Percentiles rank a stretch among this genome's conserved stretches.
Conservation (phyloP, 768 basidiomycete species). For the Serpula lacrymans region DNA sequence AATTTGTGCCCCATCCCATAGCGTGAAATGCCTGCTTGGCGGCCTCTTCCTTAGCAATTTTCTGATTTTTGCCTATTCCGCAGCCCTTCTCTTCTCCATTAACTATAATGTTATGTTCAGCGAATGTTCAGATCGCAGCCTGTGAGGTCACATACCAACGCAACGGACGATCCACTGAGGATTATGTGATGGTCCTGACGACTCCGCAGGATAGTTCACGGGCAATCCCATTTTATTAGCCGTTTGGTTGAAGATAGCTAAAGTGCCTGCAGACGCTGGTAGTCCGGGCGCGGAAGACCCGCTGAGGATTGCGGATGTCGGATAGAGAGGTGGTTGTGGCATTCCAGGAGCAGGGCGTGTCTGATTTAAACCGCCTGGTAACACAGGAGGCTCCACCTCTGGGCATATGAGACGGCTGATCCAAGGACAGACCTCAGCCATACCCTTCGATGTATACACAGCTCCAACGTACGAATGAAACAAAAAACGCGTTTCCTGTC, state of each 20-base stretch:
- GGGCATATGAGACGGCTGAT: conserved; percentile 57
- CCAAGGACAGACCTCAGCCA: conserved; percentile 50
- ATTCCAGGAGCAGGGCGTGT: conserved; percentile 5
- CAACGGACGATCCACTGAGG: conserved; percentile 59
- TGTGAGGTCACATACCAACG: conserved; percentile 37
- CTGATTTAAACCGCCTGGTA: conserved; percentile 13
- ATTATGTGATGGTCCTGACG: conserved; percentile 48
- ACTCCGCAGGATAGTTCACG: conserved; percentile 47
- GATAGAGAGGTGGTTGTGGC: conserved; percentile 21
- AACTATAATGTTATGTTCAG: conserved; percentile 34
- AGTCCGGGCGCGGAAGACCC: conserved; percentile 10
- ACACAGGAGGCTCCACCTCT: conserved; percentile 21
- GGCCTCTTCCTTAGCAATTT: conserved; percentile 67
- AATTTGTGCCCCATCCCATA: conserved; percentile 49
- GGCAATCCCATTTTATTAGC: conserved; percentile 42
- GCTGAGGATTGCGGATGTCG: conserved; percentile 14
- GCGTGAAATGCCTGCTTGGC: conserved; percentile 51
- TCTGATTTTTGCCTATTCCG: conserved; percentile 57
- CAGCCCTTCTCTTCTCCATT: conserved; percentile 45
- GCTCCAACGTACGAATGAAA: conserved; percentile 67
- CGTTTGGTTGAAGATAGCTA: conserved; percentile 52
- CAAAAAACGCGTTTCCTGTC: conserved; percentile 52
- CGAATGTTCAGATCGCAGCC: neutral
- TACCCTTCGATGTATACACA: conserved; percentile 56
- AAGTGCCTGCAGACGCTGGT: conserved; percentile 28